Conservation (phyloP, 2,329 filamentous ascomycete species). For the Chaetomium sp. region DNA sequence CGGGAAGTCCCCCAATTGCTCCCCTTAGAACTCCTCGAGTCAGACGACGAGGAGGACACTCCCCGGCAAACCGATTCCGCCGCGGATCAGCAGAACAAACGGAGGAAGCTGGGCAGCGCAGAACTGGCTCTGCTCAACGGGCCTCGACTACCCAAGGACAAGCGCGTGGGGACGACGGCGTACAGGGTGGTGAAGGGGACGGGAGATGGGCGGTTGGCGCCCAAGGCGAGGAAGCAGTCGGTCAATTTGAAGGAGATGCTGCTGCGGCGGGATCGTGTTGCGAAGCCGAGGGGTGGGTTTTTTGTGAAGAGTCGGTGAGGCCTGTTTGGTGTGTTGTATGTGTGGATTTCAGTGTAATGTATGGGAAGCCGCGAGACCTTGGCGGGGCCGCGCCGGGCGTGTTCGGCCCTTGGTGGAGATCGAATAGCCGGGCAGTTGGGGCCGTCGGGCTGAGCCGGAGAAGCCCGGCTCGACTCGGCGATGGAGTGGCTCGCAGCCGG, state of each 20-base stretch:
- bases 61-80: conserved; percentile 20
- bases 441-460: conserved; percentile 7
- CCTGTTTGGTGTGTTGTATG: neutral
- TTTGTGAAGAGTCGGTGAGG: conserved; percentile 30
- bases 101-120: conserved; percentile 38
- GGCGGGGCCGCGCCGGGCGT: conserved; percentile 3
- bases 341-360: neutral
- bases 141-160: conserved; percentile 38
- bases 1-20: conserved; percentile 39
- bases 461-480: too few relatives aligned
- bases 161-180: conserved; percentile 46
- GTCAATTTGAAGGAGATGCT: conserved; percentile 39
- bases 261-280: conserved; percentile 38
- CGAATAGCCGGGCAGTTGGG: neutral
- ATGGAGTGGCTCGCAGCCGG: neutral
- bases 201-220: conserved; percentile 43
- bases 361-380: neutral
- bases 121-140: conserved; percentile 34
- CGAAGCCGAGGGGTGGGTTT: conserved; percentile 39
- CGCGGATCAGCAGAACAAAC: conserved; percentile 31
- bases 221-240: conserved; percentile 39
- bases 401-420: conserved; percentile 10
- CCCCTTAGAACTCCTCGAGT: conserved; percentile 50
- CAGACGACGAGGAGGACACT: conserved; percentile 37
- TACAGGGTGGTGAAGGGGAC: conserved; percentile 43